phyloP scores from a whole-genome alignment of 2,329 filamentous ascomycete species.

The Cercospora citrullina region DNA sequence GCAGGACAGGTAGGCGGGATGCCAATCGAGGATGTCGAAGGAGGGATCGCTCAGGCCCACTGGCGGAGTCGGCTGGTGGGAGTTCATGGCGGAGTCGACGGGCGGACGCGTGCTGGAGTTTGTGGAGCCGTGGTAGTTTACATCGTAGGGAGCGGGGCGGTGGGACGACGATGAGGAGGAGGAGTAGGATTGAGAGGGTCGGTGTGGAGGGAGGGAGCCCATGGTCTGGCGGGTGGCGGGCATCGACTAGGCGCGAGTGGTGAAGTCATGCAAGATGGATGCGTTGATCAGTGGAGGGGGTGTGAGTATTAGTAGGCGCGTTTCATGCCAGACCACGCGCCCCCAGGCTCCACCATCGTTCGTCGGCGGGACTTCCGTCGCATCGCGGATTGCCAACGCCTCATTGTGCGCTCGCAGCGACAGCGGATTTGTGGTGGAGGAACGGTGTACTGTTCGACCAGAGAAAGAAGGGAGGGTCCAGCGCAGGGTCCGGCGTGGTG shows the following conservation, averaged over 20 bases:
- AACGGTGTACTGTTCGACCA: background rate
- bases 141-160: background rate
- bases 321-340: background rate
- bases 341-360: background rate
- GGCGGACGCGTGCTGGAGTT: slow-evolving; percentile 1
- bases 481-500: background rate
- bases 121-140: background rate
- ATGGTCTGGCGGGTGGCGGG: background rate
- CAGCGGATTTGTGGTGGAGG: background rate
- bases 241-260: background rate
- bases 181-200: background rate
- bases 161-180: background rate
- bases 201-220: background rate
- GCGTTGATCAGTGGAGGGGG: background rate
- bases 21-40: slow-evolving; percentile 89
- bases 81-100: slow-evolving; percentile 24
- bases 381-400: background rate
- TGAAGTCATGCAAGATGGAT: slow-evolving; percentile 9
- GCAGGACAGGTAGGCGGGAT: slow-evolving; percentile 86
- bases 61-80: slow-evolving; percentile 12
- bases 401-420: background rate
- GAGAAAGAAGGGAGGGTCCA: background rate
- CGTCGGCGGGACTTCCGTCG: background rate
- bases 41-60: slow-evolving; percentile 44
- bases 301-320: slow-evolving; percentile 1